Percentiles rank a stretch among this genome's conserved stretches.
Evolutionary conservation across 495 filamentous ascomycete genomes (phyloP).

Genomic region (Terfezia boudieri): DNA sequence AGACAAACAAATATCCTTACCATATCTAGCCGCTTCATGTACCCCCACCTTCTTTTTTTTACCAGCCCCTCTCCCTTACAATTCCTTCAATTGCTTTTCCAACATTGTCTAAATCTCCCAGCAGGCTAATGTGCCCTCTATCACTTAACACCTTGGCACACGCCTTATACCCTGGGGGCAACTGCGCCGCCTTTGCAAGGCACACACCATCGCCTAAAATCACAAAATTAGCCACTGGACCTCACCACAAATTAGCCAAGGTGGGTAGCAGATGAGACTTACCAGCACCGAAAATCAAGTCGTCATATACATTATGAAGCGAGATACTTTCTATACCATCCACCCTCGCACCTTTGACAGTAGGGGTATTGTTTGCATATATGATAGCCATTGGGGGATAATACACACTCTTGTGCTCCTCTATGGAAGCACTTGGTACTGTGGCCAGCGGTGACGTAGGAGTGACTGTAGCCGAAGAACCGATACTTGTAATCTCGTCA

Average conservation of each 20-base stretch:
- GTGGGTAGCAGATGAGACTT: no score
- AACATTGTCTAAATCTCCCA: slow-evolving; percentile 68
- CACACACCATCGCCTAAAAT: slow-evolving; percentile 49
- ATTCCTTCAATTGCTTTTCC: slow-evolving; percentile 51
- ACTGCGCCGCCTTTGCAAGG: slow-evolving; percentile 64
- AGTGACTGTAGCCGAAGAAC: no score
- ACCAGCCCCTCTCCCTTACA: slow-evolving; percentile 36
- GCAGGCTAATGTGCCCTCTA: slow-evolving; percentile 60
- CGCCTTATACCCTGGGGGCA: slow-evolving; percentile 55
- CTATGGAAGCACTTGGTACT: no score
- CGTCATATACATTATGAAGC: slow-evolving; percentile 60
- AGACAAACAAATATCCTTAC: no score
- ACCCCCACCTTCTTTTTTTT: not conserved
- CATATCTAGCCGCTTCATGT: no score
- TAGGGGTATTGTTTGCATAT: slow-evolving; percentile 72
- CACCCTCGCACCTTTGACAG: slow-evolving; percentile 59
- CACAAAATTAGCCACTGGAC: no score
- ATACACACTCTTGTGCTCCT: no score
- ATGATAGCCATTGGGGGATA: slow-evolving; percentile 75
- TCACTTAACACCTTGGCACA: slow-evolving; percentile 53
- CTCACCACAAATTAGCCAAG: slow-evolving; percentile 12
- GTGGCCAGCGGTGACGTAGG: no score
- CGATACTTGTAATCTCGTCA: no score
- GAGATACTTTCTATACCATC: slow-evolving; percentile 43
- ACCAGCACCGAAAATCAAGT: slow-evolving; percentile 58